Percentiles rank a stretch among this genome's conserved stretches.
phyloP scores from a whole-genome alignment of 202 grass and related monocot genomes.

The Cymbopogon flexuosus region DNA sequence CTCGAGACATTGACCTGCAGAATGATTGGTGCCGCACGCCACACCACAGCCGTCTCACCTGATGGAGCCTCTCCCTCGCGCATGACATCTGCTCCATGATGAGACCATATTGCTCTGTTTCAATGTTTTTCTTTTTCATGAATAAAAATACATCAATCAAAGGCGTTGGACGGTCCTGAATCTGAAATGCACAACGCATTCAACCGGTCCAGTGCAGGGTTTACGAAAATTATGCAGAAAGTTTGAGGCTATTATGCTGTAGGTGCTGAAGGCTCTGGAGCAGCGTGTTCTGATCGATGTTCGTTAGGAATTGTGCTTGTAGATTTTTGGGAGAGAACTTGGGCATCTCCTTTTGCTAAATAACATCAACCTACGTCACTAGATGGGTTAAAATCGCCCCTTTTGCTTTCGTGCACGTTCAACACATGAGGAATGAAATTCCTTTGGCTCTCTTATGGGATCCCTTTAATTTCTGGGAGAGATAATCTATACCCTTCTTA shows the following conservation, averaged over 20 bases:
- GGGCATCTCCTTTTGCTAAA: neutral
- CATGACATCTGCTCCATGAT: constrained; percentile 22
- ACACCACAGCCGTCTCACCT: neutral
- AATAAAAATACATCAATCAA: neutral
- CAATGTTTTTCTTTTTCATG: neutral
- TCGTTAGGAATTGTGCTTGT: neutral
- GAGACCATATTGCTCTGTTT: constrained; percentile 10
- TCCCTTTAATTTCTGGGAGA: neutral
- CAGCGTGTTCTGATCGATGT: neutral
- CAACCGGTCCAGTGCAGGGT: neutral
- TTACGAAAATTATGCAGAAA: neutral
- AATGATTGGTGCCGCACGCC: constrained; percentile 29
- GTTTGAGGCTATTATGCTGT: neutral
- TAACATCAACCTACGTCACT: neutral
- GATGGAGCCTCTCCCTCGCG: neutral
- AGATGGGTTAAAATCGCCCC: neutral
- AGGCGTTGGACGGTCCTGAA: neutral
- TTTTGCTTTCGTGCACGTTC: neutral
- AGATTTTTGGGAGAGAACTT: neutral
- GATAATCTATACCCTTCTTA: neutral
- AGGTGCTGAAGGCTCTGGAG: neutral
- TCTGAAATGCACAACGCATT: neutral
- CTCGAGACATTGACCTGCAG: neutral
- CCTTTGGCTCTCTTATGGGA: neutral
- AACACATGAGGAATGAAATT: neutral